A percentile compares a stretch with the other conserved stretches of the same genome.
Evolutionary conservation across 805 yeast genomes (phyloP).

Genomic region (Candida hispaniensis): DNA sequence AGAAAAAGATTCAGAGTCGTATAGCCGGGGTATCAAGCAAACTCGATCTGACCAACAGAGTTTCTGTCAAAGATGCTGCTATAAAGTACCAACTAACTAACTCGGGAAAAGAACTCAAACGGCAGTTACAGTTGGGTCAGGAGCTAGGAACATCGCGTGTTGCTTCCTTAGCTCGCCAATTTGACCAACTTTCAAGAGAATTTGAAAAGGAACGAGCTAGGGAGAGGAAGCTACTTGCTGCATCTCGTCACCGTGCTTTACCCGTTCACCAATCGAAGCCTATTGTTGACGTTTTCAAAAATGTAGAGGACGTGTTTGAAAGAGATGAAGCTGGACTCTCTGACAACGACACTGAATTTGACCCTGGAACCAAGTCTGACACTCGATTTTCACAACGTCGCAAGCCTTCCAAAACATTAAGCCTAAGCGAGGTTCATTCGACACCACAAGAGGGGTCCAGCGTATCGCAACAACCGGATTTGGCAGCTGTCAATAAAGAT

Average conservation of each 20-base stretch:
- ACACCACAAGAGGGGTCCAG: too few species aligned
- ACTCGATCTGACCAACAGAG: too few species aligned
- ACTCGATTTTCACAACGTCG: too few species aligned
- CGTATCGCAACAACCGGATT: too few species aligned
- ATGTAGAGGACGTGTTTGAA: conserved; percentile 79
- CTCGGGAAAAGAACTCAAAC: conserved; percentile 21
- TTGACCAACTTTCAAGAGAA: conserved; percentile 71
- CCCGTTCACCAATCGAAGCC: conserved; percentile 73
- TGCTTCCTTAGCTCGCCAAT: conserved; percentile 43
- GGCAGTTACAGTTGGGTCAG: conserved; percentile 19
- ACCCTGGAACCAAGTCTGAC: too few species aligned
- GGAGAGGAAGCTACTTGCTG: conserved; percentile 55
- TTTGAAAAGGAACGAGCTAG: conserved; percentile 78
- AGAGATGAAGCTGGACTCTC: conserved; percentile 28
- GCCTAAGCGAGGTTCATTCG: too few species aligned
- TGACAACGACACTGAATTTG: conserved; percentile 3
- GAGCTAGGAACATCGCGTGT: conserved; percentile 22
- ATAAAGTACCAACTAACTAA: too few species aligned
- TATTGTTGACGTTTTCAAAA: conserved; percentile 79
- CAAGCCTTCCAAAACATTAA: too few species aligned
- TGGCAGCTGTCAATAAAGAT: too few species aligned
- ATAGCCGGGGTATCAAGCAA: too few species aligned
- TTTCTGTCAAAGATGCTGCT: too few species aligned
- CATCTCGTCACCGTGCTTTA: conserved; percentile 50
- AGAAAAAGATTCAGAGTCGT: too few species aligned